Base-by-base conservation (phyloP, 139 green algal genomes). In the Volvox africanus region DNA sequence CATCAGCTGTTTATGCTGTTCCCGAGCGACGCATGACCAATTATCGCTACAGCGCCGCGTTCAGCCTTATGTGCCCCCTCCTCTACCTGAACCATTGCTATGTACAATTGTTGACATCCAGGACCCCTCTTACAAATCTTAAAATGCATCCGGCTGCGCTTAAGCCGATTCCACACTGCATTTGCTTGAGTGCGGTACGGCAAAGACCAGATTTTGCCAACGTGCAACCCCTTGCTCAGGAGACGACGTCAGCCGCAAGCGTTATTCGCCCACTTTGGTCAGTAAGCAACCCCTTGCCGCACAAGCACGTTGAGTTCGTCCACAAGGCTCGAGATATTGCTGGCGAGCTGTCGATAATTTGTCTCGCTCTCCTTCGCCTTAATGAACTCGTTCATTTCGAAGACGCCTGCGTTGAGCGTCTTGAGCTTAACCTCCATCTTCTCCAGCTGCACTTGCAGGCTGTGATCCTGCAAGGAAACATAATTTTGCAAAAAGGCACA, bases 341-440 rank as follows among this genome's bases (percentile, higher is more conserved):
- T 61, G 3, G 86, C 78, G 36, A 94, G 82, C 30, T 82, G 76
- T 62, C 91, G 92, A 79, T 94, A 94, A 87, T 94, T 95, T 26
- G 89, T 95, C 89, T 93, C 93, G 71, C 87, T 93, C 61, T 94
- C 91, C 80, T 92, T 92, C 67, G 80, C 86, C 86, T 92, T 89
- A 36, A 94, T 90, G 44, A 93, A 92, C 28, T 94, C 93, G 1
- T 69, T 36, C 87, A 93, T 95, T 26, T 83, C 69, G 89, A 91
- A 94, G 30, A 82, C 80, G 28, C 61, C 69, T 0, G 37, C 67
- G n/a, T 36, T 44, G 55, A 91, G 71, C 28, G 61, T 30, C 22
- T 86, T 80, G 44, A 94, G 89, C 89, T 94, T 92, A 28, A 88
- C 35, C 91, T 93, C 89, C 89, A 93, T 83, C 89, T 94, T 94